Conservation (phyloP, 139 green algal species). For the Coelastrella sp. region DNA sequence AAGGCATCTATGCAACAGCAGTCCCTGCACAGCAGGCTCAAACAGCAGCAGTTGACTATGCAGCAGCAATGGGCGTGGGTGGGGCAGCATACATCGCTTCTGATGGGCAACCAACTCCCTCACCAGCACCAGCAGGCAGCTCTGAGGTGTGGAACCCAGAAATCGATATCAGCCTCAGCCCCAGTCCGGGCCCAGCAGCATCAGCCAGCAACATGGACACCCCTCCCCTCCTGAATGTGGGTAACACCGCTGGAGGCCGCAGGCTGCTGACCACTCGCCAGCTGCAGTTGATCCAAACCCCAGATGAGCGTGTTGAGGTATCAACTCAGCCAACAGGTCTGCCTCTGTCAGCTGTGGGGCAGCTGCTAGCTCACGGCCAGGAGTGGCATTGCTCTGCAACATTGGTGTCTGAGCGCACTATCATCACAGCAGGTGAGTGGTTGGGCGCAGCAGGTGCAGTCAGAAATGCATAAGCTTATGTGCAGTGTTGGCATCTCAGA, state of each 20-base stretch:
- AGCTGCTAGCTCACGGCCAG: conserved; percentile 27
- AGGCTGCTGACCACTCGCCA: neutral
- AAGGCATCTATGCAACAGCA: conserved; percentile 24
- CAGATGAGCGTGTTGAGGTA: conserved; percentile 13
- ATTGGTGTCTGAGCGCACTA: conserved; percentile 21
- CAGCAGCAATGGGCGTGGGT: conserved; percentile 3
- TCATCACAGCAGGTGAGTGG: neutral
- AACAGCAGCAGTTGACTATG: neutral
- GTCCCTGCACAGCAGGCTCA: neutral
- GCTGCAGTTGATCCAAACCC: neutral
- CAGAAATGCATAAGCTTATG: too few relatives aligned
- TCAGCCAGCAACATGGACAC: neutral
- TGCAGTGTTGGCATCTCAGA: too few relatives aligned
- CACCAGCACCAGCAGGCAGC: neutral
- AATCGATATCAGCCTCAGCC: neutral
- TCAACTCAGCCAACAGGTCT: neutral
- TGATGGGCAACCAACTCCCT: neutral
- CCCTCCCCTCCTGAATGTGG: neutral
- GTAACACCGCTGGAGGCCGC: neutral
- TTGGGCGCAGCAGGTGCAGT: neutral
- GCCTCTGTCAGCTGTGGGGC: conserved; percentile 10
- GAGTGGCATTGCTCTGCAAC: conserved; percentile 28
- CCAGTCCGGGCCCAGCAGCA: neutral
- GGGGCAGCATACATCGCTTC: neutral
- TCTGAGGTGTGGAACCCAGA: neutral